A percentile compares a stretch with the other conserved stretches of the same genome.
These are phyloP conservation scores for Lathyrus aphaca DNA, from an alignment of 306 rosid species.

Conservation along the genomic window DNA sequence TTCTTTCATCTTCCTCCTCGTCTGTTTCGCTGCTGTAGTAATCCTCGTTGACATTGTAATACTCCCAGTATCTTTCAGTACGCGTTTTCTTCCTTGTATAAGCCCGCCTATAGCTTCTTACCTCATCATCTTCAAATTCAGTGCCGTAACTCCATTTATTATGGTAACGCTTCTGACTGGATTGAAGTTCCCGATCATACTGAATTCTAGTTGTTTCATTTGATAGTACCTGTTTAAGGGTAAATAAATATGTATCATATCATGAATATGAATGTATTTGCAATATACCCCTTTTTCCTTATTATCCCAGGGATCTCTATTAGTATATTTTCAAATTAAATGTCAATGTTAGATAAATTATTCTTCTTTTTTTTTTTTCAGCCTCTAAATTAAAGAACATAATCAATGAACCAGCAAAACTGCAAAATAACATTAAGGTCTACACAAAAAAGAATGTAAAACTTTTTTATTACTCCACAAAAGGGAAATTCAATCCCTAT, in stretches of 20 bases:
- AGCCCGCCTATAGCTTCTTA: conserved; percentile 63
- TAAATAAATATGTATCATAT: conserved; percentile 24
- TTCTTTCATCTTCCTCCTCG: conserved; percentile 57
- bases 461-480: conserved; percentile 22
- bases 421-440: conserved; percentile 21
- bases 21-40: conserved; percentile 46
- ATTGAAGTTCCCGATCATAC: conserved; percentile 65
- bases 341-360: conserved; percentile 15
- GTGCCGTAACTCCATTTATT: conserved; percentile 55
- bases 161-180: conserved; percentile 43
- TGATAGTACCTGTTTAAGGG: conserved; percentile 67
- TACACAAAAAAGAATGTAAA: conserved; percentile 14
- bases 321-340: conserved; percentile 2
- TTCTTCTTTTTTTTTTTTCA: neutral
- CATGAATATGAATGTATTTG: conserved; percentile 22
- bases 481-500: conserved; percentile 6
- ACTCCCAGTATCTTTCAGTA: conserved; percentile 54
- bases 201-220: conserved; percentile 67
- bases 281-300: too few species aligned
- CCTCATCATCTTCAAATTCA: conserved; percentile 60
- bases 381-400: neutral
- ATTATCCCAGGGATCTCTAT: too few species aligned
- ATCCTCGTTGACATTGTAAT: conserved; percentile 41
- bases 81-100: conserved; percentile 59
- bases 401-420: conserved; percentile 22